Evolutionary conservation across 2,329 filamentous ascomycete species (phyloP).

Genomic region (Phialophora verrucosa): DNA sequence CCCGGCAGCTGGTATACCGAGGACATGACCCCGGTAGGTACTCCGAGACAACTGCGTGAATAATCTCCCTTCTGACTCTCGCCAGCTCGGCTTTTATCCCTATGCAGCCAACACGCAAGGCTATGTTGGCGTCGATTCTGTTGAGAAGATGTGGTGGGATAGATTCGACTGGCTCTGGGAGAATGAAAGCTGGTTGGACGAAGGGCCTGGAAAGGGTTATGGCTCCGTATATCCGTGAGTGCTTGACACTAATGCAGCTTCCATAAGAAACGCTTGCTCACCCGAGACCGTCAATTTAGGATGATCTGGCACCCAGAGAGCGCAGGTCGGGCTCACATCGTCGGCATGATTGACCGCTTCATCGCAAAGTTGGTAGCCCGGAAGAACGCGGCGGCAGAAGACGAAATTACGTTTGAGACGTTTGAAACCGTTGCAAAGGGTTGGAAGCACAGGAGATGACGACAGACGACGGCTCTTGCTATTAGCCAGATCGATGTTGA

Average conservation of each 20-base stretch:
- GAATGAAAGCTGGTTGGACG: slow-evolving; percentile 44
- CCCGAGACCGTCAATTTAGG: slow-evolving; percentile 17
- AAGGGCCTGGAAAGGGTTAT: slow-evolving; percentile 38
- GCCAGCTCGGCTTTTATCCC: slow-evolving; percentile 50
- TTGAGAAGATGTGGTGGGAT: slow-evolving; percentile 67
- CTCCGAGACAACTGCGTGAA: not conserved
- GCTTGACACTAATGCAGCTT: slow-evolving; percentile 1
- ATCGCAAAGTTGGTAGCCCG: slow-evolving; percentile 34
- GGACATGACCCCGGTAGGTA: slow-evolving; percentile 50
- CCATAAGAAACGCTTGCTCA: slow-evolving; percentile 21
- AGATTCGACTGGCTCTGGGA: slow-evolving; percentile 63
- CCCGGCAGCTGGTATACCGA: slow-evolving; percentile 56
- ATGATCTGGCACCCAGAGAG: slow-evolving; percentile 41
- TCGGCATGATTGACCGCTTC: slow-evolving; percentile 41
- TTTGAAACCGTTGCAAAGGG: slow-evolving; percentile 37
- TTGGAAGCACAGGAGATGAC: slow-evolving; percentile 33
- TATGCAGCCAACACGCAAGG: slow-evolving; percentile 59
- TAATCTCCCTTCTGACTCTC: slow-evolving; percentile 14
- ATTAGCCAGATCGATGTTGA: not conserved
- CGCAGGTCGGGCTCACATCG: slow-evolving; percentile 38
- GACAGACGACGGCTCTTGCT: not conserved
- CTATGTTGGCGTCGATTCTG: slow-evolving; percentile 62
- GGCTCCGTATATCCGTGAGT: slow-evolving; percentile 38
- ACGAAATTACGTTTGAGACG: slow-evolving; percentile 40
- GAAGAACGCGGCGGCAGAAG: slow-evolving; percentile 33